phyloP scores from a whole-genome alignment of 768 basidiomycete genomes.

The Clavulina sp. region DNA sequence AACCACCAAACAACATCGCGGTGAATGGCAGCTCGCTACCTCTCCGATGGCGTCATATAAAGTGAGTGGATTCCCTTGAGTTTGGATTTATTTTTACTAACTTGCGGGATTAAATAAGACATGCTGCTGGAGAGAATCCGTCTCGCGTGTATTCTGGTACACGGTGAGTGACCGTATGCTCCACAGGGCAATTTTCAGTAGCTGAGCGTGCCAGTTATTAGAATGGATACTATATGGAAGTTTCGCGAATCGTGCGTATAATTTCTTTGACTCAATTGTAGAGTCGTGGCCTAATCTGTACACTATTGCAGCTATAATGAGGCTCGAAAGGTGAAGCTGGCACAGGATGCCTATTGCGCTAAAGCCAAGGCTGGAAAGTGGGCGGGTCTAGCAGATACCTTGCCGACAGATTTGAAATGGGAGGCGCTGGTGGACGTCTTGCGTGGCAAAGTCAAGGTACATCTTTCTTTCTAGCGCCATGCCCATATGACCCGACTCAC shows the following conservation, averaged over 20 bases:
- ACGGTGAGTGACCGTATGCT: too few relatives aligned
- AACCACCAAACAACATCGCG: conserved; percentile 4
- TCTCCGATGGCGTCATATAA: background rate
- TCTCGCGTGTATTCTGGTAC: background rate
- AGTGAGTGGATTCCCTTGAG: background rate
- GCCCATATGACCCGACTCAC: background rate
- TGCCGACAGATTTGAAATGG: conserved; percentile 55
- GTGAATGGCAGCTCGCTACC: background rate
- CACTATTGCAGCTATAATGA: conserved; percentile 36
- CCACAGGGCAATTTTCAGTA: too few relatives aligned
- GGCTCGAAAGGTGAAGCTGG: conserved; percentile 43
- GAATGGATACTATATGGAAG: conserved; percentile 57
- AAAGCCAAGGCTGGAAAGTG: conserved; percentile 30
- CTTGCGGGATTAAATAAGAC: background rate
- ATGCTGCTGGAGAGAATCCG: conserved; percentile 2
- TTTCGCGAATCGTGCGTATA: too few relatives aligned
- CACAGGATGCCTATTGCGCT: conserved; percentile 49
- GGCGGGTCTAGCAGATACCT: conserved; percentile 30
- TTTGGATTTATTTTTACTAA: background rate
- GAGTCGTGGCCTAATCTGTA: background rate
- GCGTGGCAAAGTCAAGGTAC: conserved; percentile 56
- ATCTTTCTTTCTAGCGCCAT: background rate
- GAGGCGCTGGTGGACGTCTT: conserved; percentile 52
- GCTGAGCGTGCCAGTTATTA: too few relatives aligned
- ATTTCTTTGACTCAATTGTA: too few relatives aligned